Evolutionary conservation across 106 monocot genomes (phyloP).

Genomic region (Triglochin maritima): DNA sequence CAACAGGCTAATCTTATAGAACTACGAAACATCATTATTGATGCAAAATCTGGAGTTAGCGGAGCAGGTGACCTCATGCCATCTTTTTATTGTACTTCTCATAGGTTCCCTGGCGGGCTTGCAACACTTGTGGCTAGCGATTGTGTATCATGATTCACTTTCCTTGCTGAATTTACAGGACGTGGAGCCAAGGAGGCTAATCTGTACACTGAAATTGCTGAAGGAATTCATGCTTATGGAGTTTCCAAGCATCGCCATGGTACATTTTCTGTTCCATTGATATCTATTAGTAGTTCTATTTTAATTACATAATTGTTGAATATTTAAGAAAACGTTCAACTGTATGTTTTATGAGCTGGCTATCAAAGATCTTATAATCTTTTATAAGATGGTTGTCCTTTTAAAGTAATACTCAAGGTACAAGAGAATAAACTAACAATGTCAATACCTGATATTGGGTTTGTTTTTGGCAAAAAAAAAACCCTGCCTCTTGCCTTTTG

Average conservation of each 20-base stretch:
- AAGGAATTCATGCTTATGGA: slow-evolving; percentile 90
- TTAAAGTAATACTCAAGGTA: too few relatives aligned
- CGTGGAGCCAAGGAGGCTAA: slow-evolving; percentile 95
- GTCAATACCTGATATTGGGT: too few relatives aligned
- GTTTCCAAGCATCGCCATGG: slow-evolving; percentile 89
- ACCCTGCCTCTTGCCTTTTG: too few relatives aligned
- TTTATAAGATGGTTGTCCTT: too few relatives aligned
- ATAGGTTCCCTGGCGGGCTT: neutral
- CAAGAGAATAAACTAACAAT: too few relatives aligned
- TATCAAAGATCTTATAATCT: too few relatives aligned
- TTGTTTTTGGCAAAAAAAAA: too few relatives aligned
- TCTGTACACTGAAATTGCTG: slow-evolving; percentile 86
- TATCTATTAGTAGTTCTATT: neutral
- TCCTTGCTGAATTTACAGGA: slow-evolving; percentile 30
- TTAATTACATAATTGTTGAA: too few relatives aligned
- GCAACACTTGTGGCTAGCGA: too few relatives aligned
- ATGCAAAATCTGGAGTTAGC: slow-evolving; percentile 97
- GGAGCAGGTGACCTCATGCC: slow-evolving; percentile 53
- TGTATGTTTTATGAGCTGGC: too few relatives aligned
- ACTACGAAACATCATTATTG: slow-evolving; percentile 77
- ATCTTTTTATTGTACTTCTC: neutral
- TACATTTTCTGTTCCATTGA: slow-evolving; percentile 14
- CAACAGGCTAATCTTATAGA: slow-evolving; percentile 59
- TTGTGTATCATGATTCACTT: neutral
- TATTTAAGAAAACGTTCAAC: too few relatives aligned